phyloP scores from a whole-genome alignment of 2,329 filamentous ascomycete species.

The Monilinia laxa region DNA sequence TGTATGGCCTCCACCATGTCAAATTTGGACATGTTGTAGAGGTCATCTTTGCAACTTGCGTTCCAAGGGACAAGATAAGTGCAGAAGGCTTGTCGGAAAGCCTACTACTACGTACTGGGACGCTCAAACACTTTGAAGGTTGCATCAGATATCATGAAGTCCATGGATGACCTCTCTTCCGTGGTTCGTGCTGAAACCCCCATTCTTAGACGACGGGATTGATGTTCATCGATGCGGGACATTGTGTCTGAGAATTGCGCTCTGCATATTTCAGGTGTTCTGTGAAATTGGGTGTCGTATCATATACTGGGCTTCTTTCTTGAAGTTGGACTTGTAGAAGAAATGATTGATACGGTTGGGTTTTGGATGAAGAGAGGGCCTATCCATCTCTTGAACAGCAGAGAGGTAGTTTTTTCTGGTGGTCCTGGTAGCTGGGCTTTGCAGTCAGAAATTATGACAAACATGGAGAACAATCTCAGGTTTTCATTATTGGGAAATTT shows the following conservation, averaged over 20 bases:
- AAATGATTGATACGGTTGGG: no score
- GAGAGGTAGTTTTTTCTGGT: not conserved
- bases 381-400: not conserved
- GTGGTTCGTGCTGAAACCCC: no score
- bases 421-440: not conserved
- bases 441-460: not conserved
- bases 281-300: not conserved
- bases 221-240: no score
- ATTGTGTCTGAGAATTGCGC: no score
- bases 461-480: not conserved
- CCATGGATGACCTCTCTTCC: no score
- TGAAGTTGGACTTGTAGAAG: not conserved
- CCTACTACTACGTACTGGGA: not conserved
- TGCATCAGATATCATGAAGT: no score
- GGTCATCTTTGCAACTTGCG: not conserved
- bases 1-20: not conserved
- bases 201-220: no score
- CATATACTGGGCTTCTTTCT: not conserved
- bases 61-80: not conserved
- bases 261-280: not conserved
- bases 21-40: not conserved
- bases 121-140: not conserved
- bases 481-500: not conserved
- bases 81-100: not conserved
- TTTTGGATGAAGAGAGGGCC: not conserved